Conservation (phyloP, 768 basidiomycete species). For the Mycena alexandri region DNA sequence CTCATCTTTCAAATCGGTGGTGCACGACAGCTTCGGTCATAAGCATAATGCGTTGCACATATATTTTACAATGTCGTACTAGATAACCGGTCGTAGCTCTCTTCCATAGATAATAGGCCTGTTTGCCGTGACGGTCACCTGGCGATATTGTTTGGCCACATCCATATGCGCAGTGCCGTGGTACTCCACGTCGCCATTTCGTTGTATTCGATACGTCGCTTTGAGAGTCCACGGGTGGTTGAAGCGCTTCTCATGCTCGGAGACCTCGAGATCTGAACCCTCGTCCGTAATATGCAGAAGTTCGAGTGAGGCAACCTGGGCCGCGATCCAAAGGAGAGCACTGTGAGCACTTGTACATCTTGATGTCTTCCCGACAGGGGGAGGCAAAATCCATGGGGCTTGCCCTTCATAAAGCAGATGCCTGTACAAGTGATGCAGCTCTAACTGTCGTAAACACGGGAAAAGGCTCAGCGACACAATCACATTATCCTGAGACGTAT, state of each 20-base stretch:
- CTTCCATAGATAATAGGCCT: too few species aligned
- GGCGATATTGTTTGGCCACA: background rate
- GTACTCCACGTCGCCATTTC: background rate
- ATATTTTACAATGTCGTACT: too few species aligned
- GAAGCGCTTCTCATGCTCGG: background rate
- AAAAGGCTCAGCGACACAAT: conserved; percentile 8
- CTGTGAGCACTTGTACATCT: conserved; percentile 1
- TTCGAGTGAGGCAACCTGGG: conserved; percentile 4
- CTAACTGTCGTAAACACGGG: background rate
- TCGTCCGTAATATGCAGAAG: conserved; percentile 17
- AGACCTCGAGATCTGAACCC: background rate
- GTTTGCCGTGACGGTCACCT: too few species aligned
- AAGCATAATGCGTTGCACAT: too few species aligned
- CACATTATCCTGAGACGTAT: conserved; percentile 13
- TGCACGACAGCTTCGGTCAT: too few species aligned
- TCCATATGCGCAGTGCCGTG: background rate
- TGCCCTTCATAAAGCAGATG: background rate
- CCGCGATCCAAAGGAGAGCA: conserved; percentile 17
- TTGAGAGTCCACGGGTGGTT: conserved; percentile 1
- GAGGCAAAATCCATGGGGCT: background rate
- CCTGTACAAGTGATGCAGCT: background rate
- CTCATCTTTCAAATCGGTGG: too few species aligned
- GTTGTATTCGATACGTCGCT: conserved; percentile 1
- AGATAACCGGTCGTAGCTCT: too few species aligned
- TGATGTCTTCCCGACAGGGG: background rate